Evolutionary conservation across 1,139 yeast species (phyloP), one percentile per base, ranked within the genome.

Genomic region (Yamadazyma pseudoaaseri): DNA sequence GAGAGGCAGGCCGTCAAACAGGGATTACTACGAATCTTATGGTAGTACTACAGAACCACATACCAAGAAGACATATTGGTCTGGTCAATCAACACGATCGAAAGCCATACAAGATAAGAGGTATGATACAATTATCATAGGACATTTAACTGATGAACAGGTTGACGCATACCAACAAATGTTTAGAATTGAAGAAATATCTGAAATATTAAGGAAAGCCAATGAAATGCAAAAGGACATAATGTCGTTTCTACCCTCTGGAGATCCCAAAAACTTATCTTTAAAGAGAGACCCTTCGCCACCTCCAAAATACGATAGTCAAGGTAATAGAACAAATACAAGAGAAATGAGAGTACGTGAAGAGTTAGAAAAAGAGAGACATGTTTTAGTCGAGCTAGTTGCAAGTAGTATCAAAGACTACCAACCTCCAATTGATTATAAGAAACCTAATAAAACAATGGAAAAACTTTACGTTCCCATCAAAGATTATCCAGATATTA

Each of bases 401-500:
- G 70, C 84, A 26, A 71, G 79, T 36, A 62, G 74, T 27, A 77
- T 92, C 27, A 95, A 95, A n/a, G 77, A 79, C 46, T 94, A 77
- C 55, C 73, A 70, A 33, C 86, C 96, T 1, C 98, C 98, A 0
- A 65, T 70, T 12, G 94, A 85, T 52, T 90, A 86, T 57, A 70
- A 81, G 37, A 87, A 86, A 23, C 82, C 85, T 6, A 56, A 62
- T 3, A 81, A 77, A 47, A 80, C 89, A 4, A 73, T 74, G 35
- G 96, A 90, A 47, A 92, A 89, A 58, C 73, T 87, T 34, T 90
- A 79, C 54, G 77, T 94, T 13, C 97, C 98, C 0, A 85, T 79
- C 2, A 75, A 81, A 33, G 95, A 89, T 41, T 84, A 87, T 58
- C 97, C 97, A 0, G 94, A 85, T 34, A 82, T 92, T 47, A 94